Evolutionary conservation across 2,329 filamentous ascomycete species (phyloP).

Genomic region (Fusarium citri): DNA sequence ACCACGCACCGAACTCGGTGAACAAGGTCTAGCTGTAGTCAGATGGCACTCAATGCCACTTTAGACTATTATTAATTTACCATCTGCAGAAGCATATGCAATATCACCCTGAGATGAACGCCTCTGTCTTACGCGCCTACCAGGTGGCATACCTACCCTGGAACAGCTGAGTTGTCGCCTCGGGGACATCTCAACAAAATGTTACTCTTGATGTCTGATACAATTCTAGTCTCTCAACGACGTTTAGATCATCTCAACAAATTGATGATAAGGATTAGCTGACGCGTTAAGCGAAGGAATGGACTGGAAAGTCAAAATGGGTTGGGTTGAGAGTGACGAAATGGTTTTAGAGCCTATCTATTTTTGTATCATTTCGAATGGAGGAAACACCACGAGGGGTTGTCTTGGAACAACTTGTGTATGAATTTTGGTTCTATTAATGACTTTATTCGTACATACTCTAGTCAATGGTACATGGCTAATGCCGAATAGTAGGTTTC

Average conservation of each 20-base stretch:
- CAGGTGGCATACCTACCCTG: background rate
- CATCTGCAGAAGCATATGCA: background rate
- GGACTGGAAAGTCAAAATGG: background rate
- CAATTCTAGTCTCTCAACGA: slow-evolving; percentile 5
- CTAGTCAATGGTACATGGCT: background rate
- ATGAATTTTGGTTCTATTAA: background rate
- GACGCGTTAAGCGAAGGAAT: background rate
- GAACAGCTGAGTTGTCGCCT: slow-evolving; percentile 2
- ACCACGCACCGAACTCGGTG: background rate
- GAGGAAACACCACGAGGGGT: background rate
- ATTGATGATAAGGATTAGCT: background rate
- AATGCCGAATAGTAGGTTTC: background rate
- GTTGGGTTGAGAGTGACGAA: background rate
- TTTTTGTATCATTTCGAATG: background rate
- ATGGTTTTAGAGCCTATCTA: background rate
- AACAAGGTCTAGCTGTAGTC: background rate
- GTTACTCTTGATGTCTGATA: background rate
- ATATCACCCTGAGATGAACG: background rate
- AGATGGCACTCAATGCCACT: background rate
- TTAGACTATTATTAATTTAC: background rate
- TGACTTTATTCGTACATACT: background rate
- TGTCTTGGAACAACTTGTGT: background rate
- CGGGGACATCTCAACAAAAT: slow-evolving; percentile 21
- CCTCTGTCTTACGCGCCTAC: background rate
- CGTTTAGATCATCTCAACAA: slow-evolving; percentile 4